Conservation (phyloP, 805 yeast species). For the Candida germanica region DNA sequence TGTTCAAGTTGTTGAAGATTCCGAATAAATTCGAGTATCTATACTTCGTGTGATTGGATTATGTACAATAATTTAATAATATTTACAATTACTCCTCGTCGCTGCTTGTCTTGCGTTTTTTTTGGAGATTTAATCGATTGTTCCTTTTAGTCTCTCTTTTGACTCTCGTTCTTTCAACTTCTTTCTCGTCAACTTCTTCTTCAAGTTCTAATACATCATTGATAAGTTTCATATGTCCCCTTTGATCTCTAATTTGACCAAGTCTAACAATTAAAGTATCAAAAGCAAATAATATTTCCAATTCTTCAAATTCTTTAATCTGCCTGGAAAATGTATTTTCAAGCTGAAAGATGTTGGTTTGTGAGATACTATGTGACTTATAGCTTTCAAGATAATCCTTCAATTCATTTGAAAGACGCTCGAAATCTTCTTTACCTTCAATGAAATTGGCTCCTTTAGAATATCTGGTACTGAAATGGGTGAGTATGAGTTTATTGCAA, state of each 20-base stretch:
- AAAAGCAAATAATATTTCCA: slow-evolving; percentile 38
- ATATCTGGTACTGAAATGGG: slow-evolving; percentile 92
- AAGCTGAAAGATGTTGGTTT: slow-evolving; percentile 24
- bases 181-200: slow-evolving; percentile 20
- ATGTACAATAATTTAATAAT: too few relatives aligned
- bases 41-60: too few relatives aligned
- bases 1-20: too few relatives aligned
- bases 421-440: slow-evolving; percentile 20
- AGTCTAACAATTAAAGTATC: slow-evolving; percentile 36
- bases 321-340: slow-evolving; percentile 6
- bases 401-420: slow-evolving; percentile 20
- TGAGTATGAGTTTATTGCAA: slow-evolving; percentile 66
- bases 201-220: slow-evolving; percentile 23
- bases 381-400: slow-evolving; percentile 25
- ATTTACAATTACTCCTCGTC: slow-evolving; percentile 11
- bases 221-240: slow-evolving; percentile 13
- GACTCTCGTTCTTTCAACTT: slow-evolving; percentile 22
- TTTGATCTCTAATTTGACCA: slow-evolving; percentile 26
- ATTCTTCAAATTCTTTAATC: slow-evolving; percentile 22
- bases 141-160: slow-evolving; percentile 36
- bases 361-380: slow-evolving; percentile 11
- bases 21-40: too few relatives aligned
- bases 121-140: slow-evolving; percentile 22
- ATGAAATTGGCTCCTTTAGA: slow-evolving; percentile 34
- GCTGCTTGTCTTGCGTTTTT: slow-evolving; percentile 19